Evolutionary conservation across 2,329 filamentous ascomycete genomes (phyloP).

Genomic region (Fusarium sacchari): DNA sequence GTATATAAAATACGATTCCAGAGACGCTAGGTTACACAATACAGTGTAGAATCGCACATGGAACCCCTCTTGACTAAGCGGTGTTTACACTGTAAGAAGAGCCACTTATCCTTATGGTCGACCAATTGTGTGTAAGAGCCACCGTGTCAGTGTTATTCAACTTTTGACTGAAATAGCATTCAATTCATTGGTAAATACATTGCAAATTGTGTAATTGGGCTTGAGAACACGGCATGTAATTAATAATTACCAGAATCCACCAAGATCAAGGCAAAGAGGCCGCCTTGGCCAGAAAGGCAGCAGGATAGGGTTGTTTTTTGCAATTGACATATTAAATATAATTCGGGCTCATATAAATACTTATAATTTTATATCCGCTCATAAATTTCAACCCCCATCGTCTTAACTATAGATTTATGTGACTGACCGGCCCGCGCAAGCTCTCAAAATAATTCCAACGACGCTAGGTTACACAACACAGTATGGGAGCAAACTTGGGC

Average conservation of each 20-base stretch:
- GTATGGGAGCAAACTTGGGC: neutral
- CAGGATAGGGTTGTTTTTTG: too few species aligned
- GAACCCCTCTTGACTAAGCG: neutral
- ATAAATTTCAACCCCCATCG: too few species aligned
- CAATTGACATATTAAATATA: neutral
- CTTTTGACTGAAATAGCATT: neutral
- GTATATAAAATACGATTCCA: neutral
- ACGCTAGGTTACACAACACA: neutral
- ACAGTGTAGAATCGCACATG: neutral
- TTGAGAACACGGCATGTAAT: too few species aligned
- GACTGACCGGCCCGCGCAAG: neutral
- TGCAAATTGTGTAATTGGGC: neutral
- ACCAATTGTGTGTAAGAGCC: neutral
- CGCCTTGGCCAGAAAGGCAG: too few species aligned
- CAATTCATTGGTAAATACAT: neutral
- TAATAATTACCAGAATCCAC: neutral
- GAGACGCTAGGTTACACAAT: neutral
- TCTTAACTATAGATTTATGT: too few species aligned
- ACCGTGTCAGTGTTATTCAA: neutral
- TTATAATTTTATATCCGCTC: neutral
- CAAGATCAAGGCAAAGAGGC: neutral
- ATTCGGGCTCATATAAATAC: fast-evolving
- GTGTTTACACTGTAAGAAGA: neutral
- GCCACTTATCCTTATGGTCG: neutral
- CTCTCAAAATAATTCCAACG: neutral